Base-by-base conservation (phyloP, 306 rosid genomes). In the Pyrus bretschneideri region DNA sequence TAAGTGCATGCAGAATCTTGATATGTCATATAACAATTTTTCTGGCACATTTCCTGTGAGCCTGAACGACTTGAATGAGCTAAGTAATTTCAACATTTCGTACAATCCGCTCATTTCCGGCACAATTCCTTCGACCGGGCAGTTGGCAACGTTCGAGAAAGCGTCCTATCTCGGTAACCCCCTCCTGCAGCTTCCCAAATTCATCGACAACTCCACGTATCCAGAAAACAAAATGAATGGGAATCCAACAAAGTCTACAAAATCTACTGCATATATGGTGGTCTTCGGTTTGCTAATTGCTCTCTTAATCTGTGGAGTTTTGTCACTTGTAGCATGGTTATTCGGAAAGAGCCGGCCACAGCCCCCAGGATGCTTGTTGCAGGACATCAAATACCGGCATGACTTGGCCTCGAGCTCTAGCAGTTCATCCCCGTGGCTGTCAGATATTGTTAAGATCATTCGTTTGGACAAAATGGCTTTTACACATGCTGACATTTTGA, bases 51-150 rank as follows among this genome's bases (percentile, higher is more conserved):
- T 95, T 51, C 99, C 99, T 8, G 29, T 81, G 15, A 95, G 93
- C 86, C 81, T 95, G 78, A 75, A 9, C 85, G 81, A 68, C 31
- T 79, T 95, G 83, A 30, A 81, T 30, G 96, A 85, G 75, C 88
- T 95, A 45, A 95, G 7, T 89, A 92, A 89, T 85, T 95, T 95
- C 90, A 95, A 95, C 82, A 82, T 95, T 80, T 95, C 99, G 46
- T 92, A 84, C 76, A 95, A 95, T 76, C 98, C 92, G 62, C 76
- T 84, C 1, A 84, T 95, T 29, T 77, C 89, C 4, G 99, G 99
- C 55, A 42, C 0, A 23, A 84, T 92, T 38, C 90, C 93, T 65
- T 9, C 82, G 1, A 74, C 71, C 1, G 91, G 92, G 63, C 99
- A 95, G 78, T 85, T 95, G 11, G 81, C 76, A n/a, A 95, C 99